Evolutionary conservation across 1,284 basidiomycete species (phyloP).

Genomic region (Cutaneotrichosporon dermatis): DNA sequence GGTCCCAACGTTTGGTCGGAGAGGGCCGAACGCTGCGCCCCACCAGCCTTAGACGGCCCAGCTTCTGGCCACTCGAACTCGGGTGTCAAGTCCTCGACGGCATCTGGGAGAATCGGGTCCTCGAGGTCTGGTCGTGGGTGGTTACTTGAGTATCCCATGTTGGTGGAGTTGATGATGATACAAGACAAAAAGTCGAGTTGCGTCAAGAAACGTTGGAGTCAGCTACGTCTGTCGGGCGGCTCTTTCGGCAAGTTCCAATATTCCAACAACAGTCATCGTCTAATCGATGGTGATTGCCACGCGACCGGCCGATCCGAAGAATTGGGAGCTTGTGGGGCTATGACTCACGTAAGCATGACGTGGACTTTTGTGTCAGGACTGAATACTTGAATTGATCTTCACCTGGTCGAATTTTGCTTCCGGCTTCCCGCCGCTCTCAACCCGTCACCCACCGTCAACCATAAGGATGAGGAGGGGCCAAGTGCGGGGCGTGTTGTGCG

Average conservation of each 20-base stretch:
- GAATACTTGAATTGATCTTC: not conserved
- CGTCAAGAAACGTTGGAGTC: too few relatives aligned
- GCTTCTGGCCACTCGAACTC: constrained; percentile 37
- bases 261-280: too few relatives aligned
- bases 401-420: not conserved
- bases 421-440: too few relatives aligned
- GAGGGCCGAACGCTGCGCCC: constrained; percentile 4
- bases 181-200: not conserved
- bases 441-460: too few relatives aligned
- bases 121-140: constrained; percentile 10
- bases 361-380: too few relatives aligned
- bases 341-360: not conserved
- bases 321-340: not conserved
- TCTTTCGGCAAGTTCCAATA: too few relatives aligned
- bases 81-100: constrained; percentile 5
- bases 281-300: not conserved
- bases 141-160: not conserved
- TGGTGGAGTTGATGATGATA: not conserved
- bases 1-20: constrained; percentile 36
- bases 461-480: too few relatives aligned
- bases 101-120: constrained; percentile 10
- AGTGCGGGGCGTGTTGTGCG: too few relatives aligned
- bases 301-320: not conserved
- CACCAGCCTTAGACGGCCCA: constrained; percentile 21
- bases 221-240: too few relatives aligned